Conservation (phyloP, 768 basidiomycete genomes). For the Inosperma sp. region DNA sequence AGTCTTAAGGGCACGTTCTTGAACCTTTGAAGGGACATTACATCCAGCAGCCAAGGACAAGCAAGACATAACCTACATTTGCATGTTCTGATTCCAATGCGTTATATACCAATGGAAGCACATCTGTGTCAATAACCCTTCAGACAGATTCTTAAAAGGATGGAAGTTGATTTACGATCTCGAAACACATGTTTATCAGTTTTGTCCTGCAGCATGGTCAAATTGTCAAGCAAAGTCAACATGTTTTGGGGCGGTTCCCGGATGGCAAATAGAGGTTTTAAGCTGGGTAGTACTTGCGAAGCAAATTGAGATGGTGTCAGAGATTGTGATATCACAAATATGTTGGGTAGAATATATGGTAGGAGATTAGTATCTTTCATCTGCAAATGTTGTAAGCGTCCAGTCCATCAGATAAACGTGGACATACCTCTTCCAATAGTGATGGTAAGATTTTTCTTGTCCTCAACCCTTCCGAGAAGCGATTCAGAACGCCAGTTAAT, state of each 20-base stretch:
- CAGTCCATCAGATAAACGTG: not conserved
- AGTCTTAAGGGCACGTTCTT: slow-evolving; percentile 80
- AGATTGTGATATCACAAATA: slow-evolving; percentile 81
- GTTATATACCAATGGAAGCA: slow-evolving; percentile 94
- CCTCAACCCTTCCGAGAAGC: slow-evolving; percentile 82
- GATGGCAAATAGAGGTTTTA: slow-evolving; percentile 84
- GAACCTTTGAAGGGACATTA: slow-evolving; percentile 49
- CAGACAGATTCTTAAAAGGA: not conserved
- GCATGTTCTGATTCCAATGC: slow-evolving; percentile 95
- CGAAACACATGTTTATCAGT: slow-evolving; percentile 82
- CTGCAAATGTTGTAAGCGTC: slow-evolving; percentile 29
- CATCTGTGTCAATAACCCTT: slow-evolving; percentile 48
- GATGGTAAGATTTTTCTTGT: slow-evolving; percentile 88
- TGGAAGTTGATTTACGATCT: slow-evolving; percentile 56
- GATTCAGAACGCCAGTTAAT: slow-evolving; percentile 69
- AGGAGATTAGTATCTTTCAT: slow-evolving; percentile 93
- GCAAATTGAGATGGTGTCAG: slow-evolving; percentile 81
- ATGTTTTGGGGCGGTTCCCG: slow-evolving; percentile 98
- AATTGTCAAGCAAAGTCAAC: slow-evolving; percentile 87
- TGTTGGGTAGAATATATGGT: slow-evolving; percentile 94
- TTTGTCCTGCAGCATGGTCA: slow-evolving; percentile 82
- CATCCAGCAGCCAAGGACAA: not conserved
- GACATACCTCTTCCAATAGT: slow-evolving; percentile 81
- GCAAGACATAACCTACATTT: slow-evolving; percentile 40
- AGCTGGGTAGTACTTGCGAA: slow-evolving; percentile 71